Base-by-base conservation (phyloP, 2,329 filamentous ascomycete species). In the Coniochaeta pulveracea region DNA sequence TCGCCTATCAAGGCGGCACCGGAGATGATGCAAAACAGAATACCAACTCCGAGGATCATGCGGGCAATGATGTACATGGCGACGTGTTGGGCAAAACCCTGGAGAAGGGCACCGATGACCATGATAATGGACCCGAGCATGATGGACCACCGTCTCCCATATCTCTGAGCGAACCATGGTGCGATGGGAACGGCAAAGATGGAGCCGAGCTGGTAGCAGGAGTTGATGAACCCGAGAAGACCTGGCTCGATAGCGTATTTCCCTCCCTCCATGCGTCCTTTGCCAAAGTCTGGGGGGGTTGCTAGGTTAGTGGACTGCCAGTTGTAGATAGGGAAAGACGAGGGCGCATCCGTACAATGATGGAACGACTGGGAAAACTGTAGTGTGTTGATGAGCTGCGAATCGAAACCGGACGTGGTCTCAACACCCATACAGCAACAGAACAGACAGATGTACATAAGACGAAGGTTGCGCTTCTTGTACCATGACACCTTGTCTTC, bases 361-460 rank as follows among this genome's bases (percentile, higher is more conserved):
- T 48, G 46, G 55, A 57, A 63, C 0, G 44, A 43, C 0, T 43
- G 44, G 9, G 60, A 52, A 21, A 60, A 56, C 42, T 63, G 60
- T 3, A 63, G 46, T 6, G 58, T 56, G 35, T 63, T 63, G 45
- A 63, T 62, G 48, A 63, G 53, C 48, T 62, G 58, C 28, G 58
- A 61, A 43, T 63, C 60, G 39, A 62, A 63, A 0, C 60, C 60
- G 10, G 58, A 61, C 1, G 60, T 63, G 48, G 62, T 43, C 52
- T 77, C 73, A 37, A 77, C 72, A 29, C 72, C 72, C 56, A 76
- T 69, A 47, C 68, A 74, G 26, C 68, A 69, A 15, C 69, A 69
- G 37, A 77, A 69, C 32, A 78, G 60, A 38, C 71, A 51, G 6
- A 76, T 47, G 44, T 78, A 77, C 23, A 77, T 56, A 12, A 46